phyloP scores from a whole-genome alignment of 1,284 basidiomycete species.

The Cryptococcus jaspeensis region DNA sequence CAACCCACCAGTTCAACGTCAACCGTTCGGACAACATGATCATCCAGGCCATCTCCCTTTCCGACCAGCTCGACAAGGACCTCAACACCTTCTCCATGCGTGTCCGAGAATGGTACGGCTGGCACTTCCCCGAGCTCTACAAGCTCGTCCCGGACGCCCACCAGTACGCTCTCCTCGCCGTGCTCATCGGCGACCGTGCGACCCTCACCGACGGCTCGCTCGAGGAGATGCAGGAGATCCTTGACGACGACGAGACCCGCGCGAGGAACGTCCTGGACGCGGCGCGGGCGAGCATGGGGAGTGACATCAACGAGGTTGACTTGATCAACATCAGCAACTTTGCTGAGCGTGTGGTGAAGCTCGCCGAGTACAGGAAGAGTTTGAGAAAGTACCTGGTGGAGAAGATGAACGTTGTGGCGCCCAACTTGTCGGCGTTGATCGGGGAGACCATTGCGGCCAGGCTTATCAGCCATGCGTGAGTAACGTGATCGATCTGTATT shows the following conservation, averaged over 20 bases:
- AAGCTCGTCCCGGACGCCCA: constrained; percentile 93
- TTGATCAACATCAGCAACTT: constrained; percentile 95
- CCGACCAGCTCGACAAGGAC: constrained; percentile 99
- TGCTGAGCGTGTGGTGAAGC: constrained; percentile 83
- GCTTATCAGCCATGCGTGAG: constrained; percentile 84
- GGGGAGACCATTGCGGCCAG: constrained; percentile 95
- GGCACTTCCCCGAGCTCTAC: constrained; percentile 98
- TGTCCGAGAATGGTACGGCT: constrained; percentile 99
- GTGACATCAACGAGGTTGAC: constrained; percentile 87
- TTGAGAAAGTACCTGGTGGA: constrained; percentile 86
- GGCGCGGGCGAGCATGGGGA: constrained; percentile 91
- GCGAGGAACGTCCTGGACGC: constrained; percentile 96
- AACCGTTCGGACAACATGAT: constrained; percentile 99
- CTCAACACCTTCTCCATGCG: constrained; percentile 99
- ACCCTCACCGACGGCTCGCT: constrained; percentile 63
- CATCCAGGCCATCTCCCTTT: constrained; percentile 97
- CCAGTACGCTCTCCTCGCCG: constrained; percentile 83
- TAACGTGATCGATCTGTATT: neutral
- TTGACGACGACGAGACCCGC: constrained; percentile 81
- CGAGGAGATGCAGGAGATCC: constrained; percentile 73
- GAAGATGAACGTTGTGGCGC: constrained; percentile 98
- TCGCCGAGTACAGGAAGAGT: constrained; percentile 91
- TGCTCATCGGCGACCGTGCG: constrained; percentile 86
- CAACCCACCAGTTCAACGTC: constrained; percentile 76
- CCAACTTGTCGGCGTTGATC: constrained; percentile 88